Percentiles rank a stretch among this genome's conserved stretches.
Conservation (phyloP, 192 early-diverging fungal genomes). For the Jimgerdemannia flammicorona region DNA sequence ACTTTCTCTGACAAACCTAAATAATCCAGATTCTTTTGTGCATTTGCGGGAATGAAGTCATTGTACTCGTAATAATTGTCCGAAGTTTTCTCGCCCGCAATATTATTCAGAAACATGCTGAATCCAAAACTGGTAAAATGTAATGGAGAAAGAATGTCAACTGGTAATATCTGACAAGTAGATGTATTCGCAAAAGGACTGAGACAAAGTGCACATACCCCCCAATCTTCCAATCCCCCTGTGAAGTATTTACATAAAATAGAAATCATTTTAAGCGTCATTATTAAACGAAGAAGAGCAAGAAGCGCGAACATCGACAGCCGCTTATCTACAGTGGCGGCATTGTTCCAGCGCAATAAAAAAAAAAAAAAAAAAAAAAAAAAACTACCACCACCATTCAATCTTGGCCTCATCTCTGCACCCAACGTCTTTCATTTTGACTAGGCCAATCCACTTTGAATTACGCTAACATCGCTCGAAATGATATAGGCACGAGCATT, state of each 20-base stretch:
- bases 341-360: too few relatives aligned
- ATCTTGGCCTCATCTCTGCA: too few relatives aligned
- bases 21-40: constrained; percentile 58
- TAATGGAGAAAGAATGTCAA: background rate
- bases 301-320: too few relatives aligned
- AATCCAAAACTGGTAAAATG: constrained; percentile 55
- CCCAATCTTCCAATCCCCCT: constrained; percentile 80
- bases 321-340: too few relatives aligned
- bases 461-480: too few relatives aligned
- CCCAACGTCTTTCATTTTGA: too few relatives aligned
- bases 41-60: constrained; percentile 51
- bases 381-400: too few relatives aligned
- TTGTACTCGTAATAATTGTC: constrained; percentile 48
- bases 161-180: background rate
- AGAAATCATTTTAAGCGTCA: background rate
- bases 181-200: too few relatives aligned
- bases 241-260: background rate
- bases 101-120: constrained; percentile 45
- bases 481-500: too few relatives aligned
- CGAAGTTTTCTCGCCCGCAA: constrained; percentile 19
- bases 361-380: too few relatives aligned
- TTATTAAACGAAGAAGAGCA: too few relatives aligned
- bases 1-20: constrained; percentile 21
- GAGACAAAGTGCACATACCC: constrained; percentile 33
- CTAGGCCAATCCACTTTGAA: background rate